A percentile compares a stretch with the other conserved stretches of the same genome.
phyloP scores from a whole-genome alignment of 192 early-diverging fungal genomes.

The Backusella australiensis region DNA sequence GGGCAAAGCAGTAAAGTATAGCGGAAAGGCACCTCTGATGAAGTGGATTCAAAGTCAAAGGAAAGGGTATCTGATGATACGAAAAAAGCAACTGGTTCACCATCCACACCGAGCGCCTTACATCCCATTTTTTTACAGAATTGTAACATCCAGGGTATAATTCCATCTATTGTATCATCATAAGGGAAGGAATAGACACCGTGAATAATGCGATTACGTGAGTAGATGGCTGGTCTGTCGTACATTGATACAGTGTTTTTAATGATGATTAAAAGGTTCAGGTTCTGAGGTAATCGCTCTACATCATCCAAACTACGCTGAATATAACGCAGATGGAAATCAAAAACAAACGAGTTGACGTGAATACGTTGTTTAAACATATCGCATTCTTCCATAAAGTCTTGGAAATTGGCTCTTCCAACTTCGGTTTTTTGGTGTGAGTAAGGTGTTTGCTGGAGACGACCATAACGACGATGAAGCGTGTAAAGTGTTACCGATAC shows the following conservation, averaged over 20 bases:
- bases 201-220: conserved; percentile 53
- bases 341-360: conserved; percentile 62
- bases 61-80: conserved; percentile 26
- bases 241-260: conserved; percentile 45
- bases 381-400: conserved; percentile 57
- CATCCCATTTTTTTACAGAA: conserved; percentile 27
- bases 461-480: conserved; percentile 51
- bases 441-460: conserved; percentile 37
- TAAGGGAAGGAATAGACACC: conserved; percentile 36
- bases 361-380: conserved; percentile 56
- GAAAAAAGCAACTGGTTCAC: conserved; percentile 45
- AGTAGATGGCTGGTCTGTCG: conserved; percentile 42
- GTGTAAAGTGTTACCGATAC: conserved; percentile 59
- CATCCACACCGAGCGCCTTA: conserved; percentile 35
- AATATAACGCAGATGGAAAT: conserved; percentile 56
- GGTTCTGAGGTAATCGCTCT: conserved; percentile 29
- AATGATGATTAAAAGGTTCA: conserved; percentile 50
- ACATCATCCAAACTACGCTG: conserved; percentile 43
- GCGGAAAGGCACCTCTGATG: conserved; percentile 13
- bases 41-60: conserved; percentile 3
- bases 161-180: neutral
- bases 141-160: conserved; percentile 15
- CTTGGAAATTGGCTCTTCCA: conserved; percentile 43
- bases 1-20: conserved; percentile 20
- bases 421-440: conserved; percentile 29